Conservation (phyloP, 176 grass and related monocot genomes). For the Cenchrus fungigraminus region DNA sequence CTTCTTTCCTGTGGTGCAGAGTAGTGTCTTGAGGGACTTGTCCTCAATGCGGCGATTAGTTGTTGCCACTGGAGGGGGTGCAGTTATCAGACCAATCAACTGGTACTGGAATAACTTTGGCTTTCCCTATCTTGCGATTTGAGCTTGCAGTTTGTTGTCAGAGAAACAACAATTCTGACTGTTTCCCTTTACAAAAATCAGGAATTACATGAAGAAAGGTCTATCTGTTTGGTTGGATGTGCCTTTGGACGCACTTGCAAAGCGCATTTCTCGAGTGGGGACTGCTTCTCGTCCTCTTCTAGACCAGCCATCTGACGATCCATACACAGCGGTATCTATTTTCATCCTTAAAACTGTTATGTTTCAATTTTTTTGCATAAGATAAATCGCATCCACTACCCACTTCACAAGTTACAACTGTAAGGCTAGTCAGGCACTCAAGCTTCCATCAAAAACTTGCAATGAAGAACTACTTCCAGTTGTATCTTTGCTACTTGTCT, state of each 20-base stretch:
- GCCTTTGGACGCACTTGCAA: constrained; percentile 87
- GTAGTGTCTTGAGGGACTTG: constrained; percentile 82
- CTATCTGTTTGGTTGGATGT: constrained; percentile 97
- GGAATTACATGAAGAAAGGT: constrained; percentile 93
- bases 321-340: constrained; percentile 53
- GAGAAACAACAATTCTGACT: constrained; percentile 6
- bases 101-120: constrained; percentile 53
- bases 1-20: constrained; percentile 60
- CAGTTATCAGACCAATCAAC: constrained; percentile 90
- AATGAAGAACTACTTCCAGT: neutral
- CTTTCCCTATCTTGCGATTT: neutral
- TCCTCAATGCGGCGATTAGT: constrained; percentile 86
- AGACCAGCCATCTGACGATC: constrained; percentile 84
- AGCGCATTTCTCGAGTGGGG: constrained; percentile 82
- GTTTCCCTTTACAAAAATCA: constrained; percentile 30
- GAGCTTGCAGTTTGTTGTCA: constrained; percentile 1
- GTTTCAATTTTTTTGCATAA: neutral
- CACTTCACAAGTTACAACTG: constrained; percentile 33
- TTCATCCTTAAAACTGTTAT: constrained; percentile 12
- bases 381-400: constrained; percentile 26
- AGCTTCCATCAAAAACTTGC: neutral
- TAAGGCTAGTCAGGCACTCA: constrained; percentile 10
- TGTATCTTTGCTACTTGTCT: neutral
- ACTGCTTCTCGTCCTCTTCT: constrained; percentile 91
- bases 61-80: constrained; percentile 97